Percentiles rank a stretch among this genome's conserved stretches.
Evolutionary conservation across 768 basidiomycete genomes (phyloP).

Genomic region (Serpula lacrymans): DNA sequence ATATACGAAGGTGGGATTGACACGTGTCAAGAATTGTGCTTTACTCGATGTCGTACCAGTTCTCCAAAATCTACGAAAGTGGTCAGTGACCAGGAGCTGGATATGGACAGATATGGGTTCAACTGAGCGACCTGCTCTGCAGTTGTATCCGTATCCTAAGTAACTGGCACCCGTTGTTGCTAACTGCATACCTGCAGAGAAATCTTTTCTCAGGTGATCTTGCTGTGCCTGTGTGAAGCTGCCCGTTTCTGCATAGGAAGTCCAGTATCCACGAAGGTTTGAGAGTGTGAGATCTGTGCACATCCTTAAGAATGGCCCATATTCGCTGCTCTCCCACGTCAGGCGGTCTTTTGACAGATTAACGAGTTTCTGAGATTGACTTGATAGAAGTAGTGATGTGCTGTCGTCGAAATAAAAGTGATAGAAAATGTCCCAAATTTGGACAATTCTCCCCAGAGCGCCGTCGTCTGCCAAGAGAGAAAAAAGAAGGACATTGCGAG

Average conservation of each 20-base stretch:
- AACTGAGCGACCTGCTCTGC: no score
- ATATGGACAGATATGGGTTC: no score
- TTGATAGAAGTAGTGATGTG: conserved; percentile 28
- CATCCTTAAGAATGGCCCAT: conserved; percentile 35
- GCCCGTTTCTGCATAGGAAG: no score
- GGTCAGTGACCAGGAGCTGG: no score
- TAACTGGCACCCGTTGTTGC: no score
- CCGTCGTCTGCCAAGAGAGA: conserved; percentile 38
- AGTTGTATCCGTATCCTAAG: no score
- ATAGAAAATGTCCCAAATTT: conserved; percentile 46
- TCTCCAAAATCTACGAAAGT: conserved; percentile 35
- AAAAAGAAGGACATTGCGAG: conserved; percentile 46
- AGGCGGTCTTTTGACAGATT: conserved; percentile 27
- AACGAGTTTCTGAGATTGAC: conserved; percentile 39
- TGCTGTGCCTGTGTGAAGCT: no score
- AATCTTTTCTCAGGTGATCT: no score
- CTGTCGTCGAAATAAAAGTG: conserved; percentile 42
- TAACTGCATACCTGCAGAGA: no score
- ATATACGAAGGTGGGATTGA: conserved; percentile 48
- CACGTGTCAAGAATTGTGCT: conserved; percentile 21
- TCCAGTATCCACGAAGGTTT: conserved; percentile 41
- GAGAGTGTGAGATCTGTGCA: conserved; percentile 35
- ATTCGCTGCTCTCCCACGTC: conserved; percentile 39
- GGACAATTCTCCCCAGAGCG: conserved; percentile 2
- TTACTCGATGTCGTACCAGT: conserved; percentile 34